These are phyloP conservation scores for Exophiala alcalophila DNA, from an alignment of 2,329 filamentous ascomycete species.

Conservation along the genomic window DNA sequence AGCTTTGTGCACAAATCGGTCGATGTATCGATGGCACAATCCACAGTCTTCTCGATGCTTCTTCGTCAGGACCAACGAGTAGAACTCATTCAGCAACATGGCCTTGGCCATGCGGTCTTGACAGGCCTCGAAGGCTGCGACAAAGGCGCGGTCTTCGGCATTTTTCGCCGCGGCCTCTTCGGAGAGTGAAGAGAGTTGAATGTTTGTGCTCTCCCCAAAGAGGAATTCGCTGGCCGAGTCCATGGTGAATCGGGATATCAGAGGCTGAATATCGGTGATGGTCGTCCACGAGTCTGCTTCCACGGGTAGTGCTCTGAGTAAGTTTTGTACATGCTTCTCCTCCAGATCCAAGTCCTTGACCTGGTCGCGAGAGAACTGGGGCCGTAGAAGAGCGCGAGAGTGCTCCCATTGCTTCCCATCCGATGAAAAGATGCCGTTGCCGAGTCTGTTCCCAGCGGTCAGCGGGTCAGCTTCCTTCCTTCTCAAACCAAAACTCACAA, in stretches of 20 bases:
- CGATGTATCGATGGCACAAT: slow-evolving; percentile 33
- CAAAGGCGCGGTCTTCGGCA: slow-evolving; percentile 39
- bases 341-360: slow-evolving; percentile 78
- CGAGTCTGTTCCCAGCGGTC: slow-evolving; percentile 30
- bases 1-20: slow-evolving; percentile 44
- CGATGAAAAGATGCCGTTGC: slow-evolving; percentile 60
- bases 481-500: slow-evolving; percentile 43
- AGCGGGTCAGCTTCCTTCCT: not conserved
- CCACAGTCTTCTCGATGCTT: slow-evolving; percentile 6
- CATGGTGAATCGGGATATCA: slow-evolving; percentile 64
- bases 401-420: slow-evolving; percentile 67
- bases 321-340: slow-evolving; percentile 64
- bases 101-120: slow-evolving; percentile 10
- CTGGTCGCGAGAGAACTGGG: slow-evolving; percentile 82
- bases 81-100: slow-evolving; percentile 4
- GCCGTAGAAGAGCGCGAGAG: slow-evolving; percentile 74
- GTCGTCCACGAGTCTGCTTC: slow-evolving; percentile 48
- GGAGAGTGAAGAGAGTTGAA: slow-evolving; percentile 38
- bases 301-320: slow-evolving; percentile 56
- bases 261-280: slow-evolving; percentile 57
- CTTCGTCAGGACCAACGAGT: not conserved
- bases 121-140: slow-evolving; percentile 1
- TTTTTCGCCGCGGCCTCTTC: slow-evolving; percentile 36
- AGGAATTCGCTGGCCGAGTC: slow-evolving; percentile 67
- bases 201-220: slow-evolving; percentile 58